Conservation (phyloP, 495 filamentous ascomycete species). For the Xylaria intraflava region DNA sequence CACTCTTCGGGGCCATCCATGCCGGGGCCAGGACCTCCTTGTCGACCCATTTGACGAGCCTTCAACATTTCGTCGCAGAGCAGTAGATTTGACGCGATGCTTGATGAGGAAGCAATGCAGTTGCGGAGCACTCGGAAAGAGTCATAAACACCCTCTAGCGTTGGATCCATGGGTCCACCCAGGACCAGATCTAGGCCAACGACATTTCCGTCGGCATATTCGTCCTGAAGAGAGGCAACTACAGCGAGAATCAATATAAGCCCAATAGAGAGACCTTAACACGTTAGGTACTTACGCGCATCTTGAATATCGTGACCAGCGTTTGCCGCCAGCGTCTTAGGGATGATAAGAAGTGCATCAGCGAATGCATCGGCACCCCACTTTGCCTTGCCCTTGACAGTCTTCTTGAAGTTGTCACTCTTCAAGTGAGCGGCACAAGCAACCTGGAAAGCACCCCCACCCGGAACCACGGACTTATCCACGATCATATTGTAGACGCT, state of each 20-base stretch:
- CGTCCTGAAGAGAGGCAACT: slow-evolving; percentile 83
- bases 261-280: neutral
- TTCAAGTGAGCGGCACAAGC: slow-evolving; percentile 85
- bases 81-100: slow-evolving; percentile 91
- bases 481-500: slow-evolving; percentile 99
- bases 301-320: slow-evolving; percentile 96
- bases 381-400: slow-evolving; percentile 94
- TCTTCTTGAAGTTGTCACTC: slow-evolving; percentile 73
- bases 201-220: slow-evolving; percentile 72
- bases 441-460: slow-evolving; percentile 93
- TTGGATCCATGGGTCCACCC: slow-evolving; percentile 93
- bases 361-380: slow-evolving; percentile 91
- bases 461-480: slow-evolving; percentile 88
- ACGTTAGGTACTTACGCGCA: slow-evolving; percentile 52
- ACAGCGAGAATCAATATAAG: slow-evolving; percentile 18
- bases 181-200: slow-evolving; percentile 81
- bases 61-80: slow-evolving; percentile 97
- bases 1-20: slow-evolving; percentile 36
- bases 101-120: slow-evolving; percentile 84
- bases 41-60: slow-evolving; percentile 81
- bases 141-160: slow-evolving; percentile 87
- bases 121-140: slow-evolving; percentile 93
- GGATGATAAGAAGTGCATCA: slow-evolving; percentile 87
- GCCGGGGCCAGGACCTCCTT: slow-evolving; percentile 45
- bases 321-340: slow-evolving; percentile 95